A percentile compares a stretch with the other conserved stretches of the same genome.
Conservation (phyloP, 202 grass and related monocot genomes). For the Panicum virgatum region DNA sequence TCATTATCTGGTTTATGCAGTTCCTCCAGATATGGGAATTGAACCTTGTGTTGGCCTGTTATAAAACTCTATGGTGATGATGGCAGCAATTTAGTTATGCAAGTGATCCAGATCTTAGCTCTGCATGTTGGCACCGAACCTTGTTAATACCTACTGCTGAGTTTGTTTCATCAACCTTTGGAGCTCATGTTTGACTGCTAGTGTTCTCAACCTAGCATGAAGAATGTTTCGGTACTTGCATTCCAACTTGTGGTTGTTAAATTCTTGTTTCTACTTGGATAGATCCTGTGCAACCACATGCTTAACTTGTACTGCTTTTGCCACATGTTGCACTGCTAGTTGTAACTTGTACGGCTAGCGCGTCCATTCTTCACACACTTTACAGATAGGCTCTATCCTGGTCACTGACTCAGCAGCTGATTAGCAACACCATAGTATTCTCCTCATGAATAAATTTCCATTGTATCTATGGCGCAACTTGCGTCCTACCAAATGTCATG, state of each 20-base stretch:
- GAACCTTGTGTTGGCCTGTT: not conserved
- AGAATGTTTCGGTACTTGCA: slow-evolving; percentile 38
- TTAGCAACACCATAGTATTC: not conserved
- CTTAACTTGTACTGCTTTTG: slow-evolving; percentile 1
- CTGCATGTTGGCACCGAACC: not conserved
- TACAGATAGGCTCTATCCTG: slow-evolving; percentile 24
- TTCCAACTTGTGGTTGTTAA: slow-evolving; percentile 8
- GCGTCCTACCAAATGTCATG: slow-evolving; percentile 13
- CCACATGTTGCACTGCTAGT: slow-evolving; percentile 16
- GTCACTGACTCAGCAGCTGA: slow-evolving; percentile 9
- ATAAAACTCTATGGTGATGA: slow-evolving; percentile 15
- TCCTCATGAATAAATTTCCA: not conserved
- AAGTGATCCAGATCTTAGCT: not conserved
- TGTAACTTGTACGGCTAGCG: slow-evolving; percentile 26
- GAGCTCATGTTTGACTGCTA: not conserved
- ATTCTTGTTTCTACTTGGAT: slow-evolving; percentile 9
- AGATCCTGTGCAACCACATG: slow-evolving; percentile 24
- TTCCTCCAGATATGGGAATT: slow-evolving; percentile 1
- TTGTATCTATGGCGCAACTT: slow-evolving; percentile 25
- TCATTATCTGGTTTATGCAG: slow-evolving; percentile 26
- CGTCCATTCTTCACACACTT: not conserved
- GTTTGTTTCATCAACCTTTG: not conserved
- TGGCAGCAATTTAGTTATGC: not conserved
- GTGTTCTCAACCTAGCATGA: not conserved
- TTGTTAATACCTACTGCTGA: slow-evolving; percentile 1